Percentiles rank a stretch among this genome's conserved stretches.
Conservation (phyloP, 2,329 filamentous ascomycete species). For the Alternaria conjuncta region DNA sequence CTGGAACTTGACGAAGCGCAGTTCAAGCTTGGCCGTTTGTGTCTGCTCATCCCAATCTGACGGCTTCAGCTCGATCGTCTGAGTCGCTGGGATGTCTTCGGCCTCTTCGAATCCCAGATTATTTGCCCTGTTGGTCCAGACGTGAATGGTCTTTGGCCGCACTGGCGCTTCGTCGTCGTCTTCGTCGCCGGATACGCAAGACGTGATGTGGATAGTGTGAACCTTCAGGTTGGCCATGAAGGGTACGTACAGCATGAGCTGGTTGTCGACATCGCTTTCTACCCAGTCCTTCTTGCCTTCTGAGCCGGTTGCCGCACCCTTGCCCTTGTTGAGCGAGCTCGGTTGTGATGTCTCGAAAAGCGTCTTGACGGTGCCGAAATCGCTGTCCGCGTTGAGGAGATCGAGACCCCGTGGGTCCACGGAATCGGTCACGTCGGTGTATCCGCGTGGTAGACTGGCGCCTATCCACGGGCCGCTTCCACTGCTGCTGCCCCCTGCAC, state of each 20-base stretch:
- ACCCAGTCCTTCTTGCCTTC: slow-evolving; percentile 77
- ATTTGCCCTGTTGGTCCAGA: slow-evolving; percentile 88
- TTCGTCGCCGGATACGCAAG: slow-evolving; percentile 65
- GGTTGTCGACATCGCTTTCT: slow-evolving; percentile 95
- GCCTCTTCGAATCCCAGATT: slow-evolving; percentile 96
- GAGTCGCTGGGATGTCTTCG: slow-evolving; percentile 81
- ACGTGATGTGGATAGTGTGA: slow-evolving; percentile 87
- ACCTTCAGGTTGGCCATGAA: slow-evolving; percentile 89
- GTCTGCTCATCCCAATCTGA: slow-evolving; percentile 73
- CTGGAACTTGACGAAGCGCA: slow-evolving; percentile 98
- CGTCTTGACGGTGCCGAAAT: slow-evolving; percentile 73
- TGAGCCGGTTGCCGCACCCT: slow-evolving; percentile 62
- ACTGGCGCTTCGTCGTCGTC: slow-evolving; percentile 78
- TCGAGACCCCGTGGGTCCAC: slow-evolving; percentile 82
- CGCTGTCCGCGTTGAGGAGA: slow-evolving; percentile 83
- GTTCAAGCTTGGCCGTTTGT: slow-evolving; percentile 59
- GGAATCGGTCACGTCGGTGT: slow-evolving; percentile 81
- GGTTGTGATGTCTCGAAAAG: slow-evolving; percentile 77
- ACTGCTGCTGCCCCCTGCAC: slow-evolving; percentile 44
- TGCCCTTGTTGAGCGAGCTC: slow-evolving; percentile 60
- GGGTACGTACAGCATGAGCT: slow-evolving; percentile 90
- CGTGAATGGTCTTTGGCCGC: slow-evolving; percentile 80
- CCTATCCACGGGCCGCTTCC: slow-evolving; percentile 70
- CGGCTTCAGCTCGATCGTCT: slow-evolving; percentile 75
- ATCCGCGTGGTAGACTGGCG: slow-evolving; percentile 76